Conservation (phyloP, 148 eudicot species). For the Amaranthus cruentus region DNA sequence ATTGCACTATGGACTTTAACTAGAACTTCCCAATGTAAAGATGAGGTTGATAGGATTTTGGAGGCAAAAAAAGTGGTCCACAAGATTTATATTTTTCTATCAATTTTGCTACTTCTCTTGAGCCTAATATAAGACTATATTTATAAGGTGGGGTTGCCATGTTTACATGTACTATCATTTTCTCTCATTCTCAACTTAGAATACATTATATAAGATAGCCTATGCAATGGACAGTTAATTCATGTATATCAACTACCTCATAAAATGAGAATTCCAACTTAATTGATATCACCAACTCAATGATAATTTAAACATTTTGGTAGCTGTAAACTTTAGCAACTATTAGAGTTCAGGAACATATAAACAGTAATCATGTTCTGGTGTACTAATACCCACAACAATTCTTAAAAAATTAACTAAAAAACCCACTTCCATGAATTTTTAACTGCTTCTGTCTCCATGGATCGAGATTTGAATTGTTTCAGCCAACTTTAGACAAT, state of each 20-base stretch:
- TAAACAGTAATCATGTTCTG: background rate
- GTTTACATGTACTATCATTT: conserved; percentile 17
- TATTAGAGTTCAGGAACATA: background rate
- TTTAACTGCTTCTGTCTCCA: no score
- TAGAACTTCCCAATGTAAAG: conserved; percentile 10
- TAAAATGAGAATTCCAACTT: conserved; percentile 5
- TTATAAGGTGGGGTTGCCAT: conserved; percentile 23
- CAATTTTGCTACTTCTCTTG: background rate
- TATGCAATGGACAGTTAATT: background rate
- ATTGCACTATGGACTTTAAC: conserved; percentile 11
- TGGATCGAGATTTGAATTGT: background rate
- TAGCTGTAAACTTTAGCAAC: background rate
- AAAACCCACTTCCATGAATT: no score
- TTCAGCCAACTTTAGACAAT: background rate
- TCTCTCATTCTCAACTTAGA: conserved; percentile 17
- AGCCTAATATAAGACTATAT: conserved; percentile 4
- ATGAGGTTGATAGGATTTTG: background rate
- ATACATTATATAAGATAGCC: conserved; percentile 5
- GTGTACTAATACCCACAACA: background rate
- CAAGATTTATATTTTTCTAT: conserved; percentile 18
- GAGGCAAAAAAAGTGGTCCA: conserved; percentile 10
- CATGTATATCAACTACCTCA: conserved; percentile 19
- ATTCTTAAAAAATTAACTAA: background rate
- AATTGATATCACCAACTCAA: background rate
- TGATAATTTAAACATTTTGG: background rate